phyloP scores from a whole-genome alignment of 352 stramenopile genomes.

The Hyaloperonospora arabidopsidis region DNA sequence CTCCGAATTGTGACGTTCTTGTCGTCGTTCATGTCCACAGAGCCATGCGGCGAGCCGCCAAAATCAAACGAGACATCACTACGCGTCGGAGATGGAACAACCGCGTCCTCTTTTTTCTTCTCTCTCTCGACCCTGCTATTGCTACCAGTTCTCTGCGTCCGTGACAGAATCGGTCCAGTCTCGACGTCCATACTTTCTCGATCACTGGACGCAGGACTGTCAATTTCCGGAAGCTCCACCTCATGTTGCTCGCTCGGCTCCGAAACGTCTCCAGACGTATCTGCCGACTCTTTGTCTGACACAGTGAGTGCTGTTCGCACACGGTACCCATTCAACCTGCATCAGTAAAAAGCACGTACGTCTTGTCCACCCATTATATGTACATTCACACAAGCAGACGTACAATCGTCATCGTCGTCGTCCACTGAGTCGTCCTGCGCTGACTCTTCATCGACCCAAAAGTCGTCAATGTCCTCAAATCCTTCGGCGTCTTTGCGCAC shows the following conservation, averaged over 20 bases:
- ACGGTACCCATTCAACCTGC: conserved; percentile 3
- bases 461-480: conserved; percentile 85
- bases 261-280: conserved; percentile 39
- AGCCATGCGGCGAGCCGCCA: conserved; percentile 25
- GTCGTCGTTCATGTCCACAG: conserved; percentile 22
- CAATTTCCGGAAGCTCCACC: conserved; percentile 35
- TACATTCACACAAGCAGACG: not conserved
- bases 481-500: conserved; percentile 71
- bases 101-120: conserved; percentile 16
- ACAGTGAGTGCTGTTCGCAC: conserved; percentile 23
- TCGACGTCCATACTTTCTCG: conserved; percentile 34
- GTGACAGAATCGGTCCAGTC: conserved; percentile 20
- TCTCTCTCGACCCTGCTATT: conserved; percentile 13
- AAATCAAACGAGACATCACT: conserved; percentile 43
- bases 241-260: conserved; percentile 44
- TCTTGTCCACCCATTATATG: not conserved
- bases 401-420: conserved; percentile 31
- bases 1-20: conserved; percentile 26
- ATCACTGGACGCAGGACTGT: conserved; percentile 26
- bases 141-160: conserved; percentile 18
- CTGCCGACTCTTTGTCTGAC: conserved; percentile 37
- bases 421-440: conserved; percentile 31
- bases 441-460: conserved; percentile 66
- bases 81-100: conserved; percentile 13
- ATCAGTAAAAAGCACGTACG: conserved; percentile 3